phyloP scores from a whole-genome alignment of 2,329 filamentous ascomycete genomes.

The Aureobasidium sp. region DNA sequence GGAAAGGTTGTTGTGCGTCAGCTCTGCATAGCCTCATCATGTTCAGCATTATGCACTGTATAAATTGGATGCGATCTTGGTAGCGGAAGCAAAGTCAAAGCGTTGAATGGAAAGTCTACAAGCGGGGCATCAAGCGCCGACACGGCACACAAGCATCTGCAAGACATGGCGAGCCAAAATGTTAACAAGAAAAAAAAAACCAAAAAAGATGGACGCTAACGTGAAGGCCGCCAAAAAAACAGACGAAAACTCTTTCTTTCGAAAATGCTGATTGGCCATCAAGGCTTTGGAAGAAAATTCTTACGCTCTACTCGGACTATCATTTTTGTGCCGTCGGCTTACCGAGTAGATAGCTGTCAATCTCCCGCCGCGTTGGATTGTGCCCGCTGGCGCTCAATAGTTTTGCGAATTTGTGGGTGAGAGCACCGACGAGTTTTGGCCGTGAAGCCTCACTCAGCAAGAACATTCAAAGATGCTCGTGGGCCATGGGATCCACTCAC shows the following conservation, averaged over 20 bases:
- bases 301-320: no score
- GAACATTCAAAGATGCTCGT: not conserved
- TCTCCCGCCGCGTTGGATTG: slow-evolving; percentile 6
- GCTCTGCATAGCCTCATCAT: not conserved
- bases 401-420: slow-evolving; percentile 2
- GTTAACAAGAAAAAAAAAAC: not conserved
- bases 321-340: not conserved
- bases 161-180: slow-evolving; percentile 3
- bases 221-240: not conserved
- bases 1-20: not conserved
- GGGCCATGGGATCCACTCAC: slow-evolving; percentile 1
- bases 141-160: slow-evolving; percentile 7
- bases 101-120: no score
- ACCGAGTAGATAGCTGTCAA: not conserved
- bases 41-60: not conserved
- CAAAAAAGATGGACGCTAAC: not conserved
- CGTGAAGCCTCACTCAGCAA: not conserved
- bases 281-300: not conserved
- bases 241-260: slow-evolving; percentile 8
- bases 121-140: not conserved
- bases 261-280: slow-evolving; percentile 2
- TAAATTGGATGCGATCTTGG: not conserved
- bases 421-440: not conserved
- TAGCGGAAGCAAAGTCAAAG: no score
- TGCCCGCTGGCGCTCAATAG: slow-evolving; percentile 4